These are phyloP conservation scores for Trichomonascaceae sp. DNA, from an alignment of 1,139 yeast species.

Conservation along the genomic window DNA sequence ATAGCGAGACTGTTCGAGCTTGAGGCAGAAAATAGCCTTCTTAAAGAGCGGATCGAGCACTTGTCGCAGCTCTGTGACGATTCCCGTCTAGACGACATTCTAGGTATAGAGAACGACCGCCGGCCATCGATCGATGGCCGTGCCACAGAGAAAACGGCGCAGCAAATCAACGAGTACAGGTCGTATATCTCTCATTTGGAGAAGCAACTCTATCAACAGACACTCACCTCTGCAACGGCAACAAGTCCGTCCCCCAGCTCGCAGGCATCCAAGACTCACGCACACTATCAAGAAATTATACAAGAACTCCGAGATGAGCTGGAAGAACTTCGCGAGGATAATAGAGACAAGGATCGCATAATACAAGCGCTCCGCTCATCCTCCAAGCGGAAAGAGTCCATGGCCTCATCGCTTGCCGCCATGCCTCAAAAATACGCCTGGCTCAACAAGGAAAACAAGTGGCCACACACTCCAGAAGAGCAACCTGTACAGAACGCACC, in stretches of 20 bases:
- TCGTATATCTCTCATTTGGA: conserved; percentile 54
- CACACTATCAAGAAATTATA: conserved; percentile 21
- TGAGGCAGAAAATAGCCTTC: conserved; percentile 46
- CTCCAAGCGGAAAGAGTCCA: conserved; percentile 18
- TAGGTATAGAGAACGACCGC: conserved; percentile 14
- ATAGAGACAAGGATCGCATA: conserved; percentile 63
- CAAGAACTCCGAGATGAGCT: conserved; percentile 64
- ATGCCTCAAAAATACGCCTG: conserved; percentile 11
- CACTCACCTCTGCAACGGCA: conserved; percentile 10
- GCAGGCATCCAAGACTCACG: conserved; percentile 5
- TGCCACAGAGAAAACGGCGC: conserved; percentile 6
- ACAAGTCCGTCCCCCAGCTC: conserved; percentile 3
- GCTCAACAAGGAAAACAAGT: conserved; percentile 9
- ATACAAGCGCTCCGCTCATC: conserved; percentile 45
- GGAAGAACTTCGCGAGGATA: conserved; percentile 43
- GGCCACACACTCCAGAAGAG: conserved; percentile 1
- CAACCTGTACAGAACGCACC: conserved; percentile 5
- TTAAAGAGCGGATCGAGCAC: conserved; percentile 60
- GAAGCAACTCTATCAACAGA: conserved; percentile 35
- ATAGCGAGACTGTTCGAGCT: conserved; percentile 31
- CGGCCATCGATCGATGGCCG: conserved; percentile 6
- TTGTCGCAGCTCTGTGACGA: conserved; percentile 48
- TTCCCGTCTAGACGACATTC: conserved; percentile 35
- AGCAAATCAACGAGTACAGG: conserved; percentile 44
- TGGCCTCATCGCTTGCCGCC: conserved; percentile 9